Evolutionary conservation across 2,329 filamentous ascomycete genomes (phyloP).

Genomic region (Ophiostoma triangulosporum): DNA sequence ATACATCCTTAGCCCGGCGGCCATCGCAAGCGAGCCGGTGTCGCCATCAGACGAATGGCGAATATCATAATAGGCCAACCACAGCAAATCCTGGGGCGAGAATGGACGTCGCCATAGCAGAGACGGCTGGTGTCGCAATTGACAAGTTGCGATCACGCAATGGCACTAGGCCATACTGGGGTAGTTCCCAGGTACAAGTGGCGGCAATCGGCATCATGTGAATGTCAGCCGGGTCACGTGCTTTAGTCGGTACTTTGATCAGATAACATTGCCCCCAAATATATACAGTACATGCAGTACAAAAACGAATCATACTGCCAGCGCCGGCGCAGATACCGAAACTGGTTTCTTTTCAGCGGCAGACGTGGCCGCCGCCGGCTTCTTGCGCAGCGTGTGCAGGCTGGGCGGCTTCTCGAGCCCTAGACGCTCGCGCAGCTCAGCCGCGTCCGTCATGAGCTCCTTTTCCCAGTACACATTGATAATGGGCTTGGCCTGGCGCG

Average conservation of each 20-base stretch:
- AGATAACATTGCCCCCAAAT: neutral
- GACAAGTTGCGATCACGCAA: conserved; percentile 16
- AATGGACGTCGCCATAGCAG: conserved; percentile 1
- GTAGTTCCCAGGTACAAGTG: neutral
- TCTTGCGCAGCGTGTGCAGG: conserved; percentile 61
- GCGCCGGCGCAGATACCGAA: neutral
- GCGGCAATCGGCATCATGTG: conserved; percentile 6
- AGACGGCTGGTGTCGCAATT: conserved; percentile 5
- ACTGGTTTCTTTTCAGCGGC: neutral
- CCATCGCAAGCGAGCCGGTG: conserved; percentile 3
- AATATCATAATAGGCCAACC: too few relatives aligned
- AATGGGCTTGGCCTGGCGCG: conserved; percentile 59
- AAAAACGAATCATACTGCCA: neutral
- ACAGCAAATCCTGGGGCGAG: neutral
- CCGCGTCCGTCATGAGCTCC: conserved; percentile 71
- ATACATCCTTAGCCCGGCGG: conserved; percentile 5
- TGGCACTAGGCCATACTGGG: conserved; percentile 9
- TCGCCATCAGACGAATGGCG: neutral
- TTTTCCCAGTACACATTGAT: conserved; percentile 99
- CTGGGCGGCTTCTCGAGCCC: conserved; percentile 84
- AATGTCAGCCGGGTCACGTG: conserved; percentile 6
- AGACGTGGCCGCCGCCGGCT: conserved; percentile 1
- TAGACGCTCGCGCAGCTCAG: conserved; percentile 57
- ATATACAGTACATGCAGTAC: neutral
- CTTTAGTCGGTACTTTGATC: neutral